Evolutionary conservation across 352 stramenopile genomes (phyloP), one percentile per base, ranked within the genome.

Genomic region (Pythium sukuiense): DNA sequence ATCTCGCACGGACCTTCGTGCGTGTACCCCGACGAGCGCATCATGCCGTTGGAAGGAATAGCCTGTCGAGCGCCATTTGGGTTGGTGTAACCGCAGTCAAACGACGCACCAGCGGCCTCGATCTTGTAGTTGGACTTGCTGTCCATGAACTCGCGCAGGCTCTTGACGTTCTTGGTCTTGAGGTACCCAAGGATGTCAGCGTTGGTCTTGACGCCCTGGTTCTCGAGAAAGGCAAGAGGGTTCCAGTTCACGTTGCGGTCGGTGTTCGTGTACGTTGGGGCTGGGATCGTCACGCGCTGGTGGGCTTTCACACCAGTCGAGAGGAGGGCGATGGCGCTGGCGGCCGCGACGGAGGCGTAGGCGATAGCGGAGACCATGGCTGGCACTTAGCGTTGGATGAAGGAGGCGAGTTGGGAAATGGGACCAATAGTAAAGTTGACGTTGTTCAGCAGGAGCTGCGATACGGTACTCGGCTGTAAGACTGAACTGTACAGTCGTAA

Each of bases 171-270:
- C 35, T 83, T 80, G 13, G 63, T 61, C 30, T 65, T 53, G 14
- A 73, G 70, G 67, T 70, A 87, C 18, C 41, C 66, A 6, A 72
- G 79, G 37, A 83, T 78, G 49, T 87, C 79, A 4, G 69, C 67
- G 14, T 70, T 69, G 13, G 72, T 81, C 18, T 73, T 65, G 53
- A 72, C 80, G 29, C 68, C 72, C 55, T 85, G 79, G 57, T 74
- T 65, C 67, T 85, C 79, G 14, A 85, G 69, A 62, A 83, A 83
- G 35, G 74, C 78, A 24, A 81, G 55, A 18, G 74, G 78, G 41
- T 45, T 55, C 61, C 53, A 67, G 39, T 67, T 61, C 32, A 37
- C n/a, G n/a, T n/a, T n/a, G 35, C 26, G 20, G 27, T 56, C 49
- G 35, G 8, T 41, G 35, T 41, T 41, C 6, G 35, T 41, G 35